Conservation (phyloP, 2,329 filamentous ascomycete genomes). For the Fusarium torulosum region DNA sequence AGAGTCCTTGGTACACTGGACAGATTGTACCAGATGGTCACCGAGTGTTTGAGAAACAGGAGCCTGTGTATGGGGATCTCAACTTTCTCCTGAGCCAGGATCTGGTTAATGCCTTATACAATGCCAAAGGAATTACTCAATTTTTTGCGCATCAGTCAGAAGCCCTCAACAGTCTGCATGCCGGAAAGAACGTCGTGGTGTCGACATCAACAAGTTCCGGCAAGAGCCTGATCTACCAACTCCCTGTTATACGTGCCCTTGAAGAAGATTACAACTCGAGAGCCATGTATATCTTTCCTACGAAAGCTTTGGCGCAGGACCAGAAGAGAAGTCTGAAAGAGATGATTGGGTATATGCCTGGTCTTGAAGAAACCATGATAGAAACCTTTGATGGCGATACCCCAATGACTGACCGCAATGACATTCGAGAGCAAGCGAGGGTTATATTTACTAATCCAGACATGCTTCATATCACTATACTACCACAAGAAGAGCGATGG, state of each 20-base stretch:
- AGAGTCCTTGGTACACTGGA: constrained; percentile 86
- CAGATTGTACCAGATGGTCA: constrained; percentile 96
- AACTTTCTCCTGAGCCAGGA: constrained; percentile 89
- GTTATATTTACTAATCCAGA: constrained; percentile 99
- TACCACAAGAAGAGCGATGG: constrained; percentile 93
- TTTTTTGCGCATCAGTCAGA: constrained; percentile 94
- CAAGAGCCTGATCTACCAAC: constrained; percentile 97
- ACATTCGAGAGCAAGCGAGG: constrained; percentile 86
- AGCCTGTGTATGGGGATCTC: constrained; percentile 84
- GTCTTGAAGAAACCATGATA: constrained; percentile 79
- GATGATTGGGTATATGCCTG: constrained; percentile 83
- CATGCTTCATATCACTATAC: constrained; percentile 94
- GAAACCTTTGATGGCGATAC: constrained; percentile 98
- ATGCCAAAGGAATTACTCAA: constrained; percentile 85
- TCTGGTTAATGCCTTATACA: constrained; percentile 96
- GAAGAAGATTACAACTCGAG: constrained; percentile 81
- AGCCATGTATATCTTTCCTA: constrained; percentile 98
- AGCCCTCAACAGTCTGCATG: constrained; percentile 88
- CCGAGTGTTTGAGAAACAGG: constrained; percentile 88
- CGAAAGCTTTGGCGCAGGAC: constrained; percentile 95
- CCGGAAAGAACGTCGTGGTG: constrained; percentile 89
- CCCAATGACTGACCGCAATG: constrained; percentile 80
- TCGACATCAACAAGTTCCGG: constrained; percentile 96
- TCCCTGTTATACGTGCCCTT: constrained; percentile 88
- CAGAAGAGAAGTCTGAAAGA: constrained; percentile 90